These are phyloP conservation scores for Balakata baccata DNA, from an alignment of 345 rosid species.

Conservation along the genomic window DNA sequence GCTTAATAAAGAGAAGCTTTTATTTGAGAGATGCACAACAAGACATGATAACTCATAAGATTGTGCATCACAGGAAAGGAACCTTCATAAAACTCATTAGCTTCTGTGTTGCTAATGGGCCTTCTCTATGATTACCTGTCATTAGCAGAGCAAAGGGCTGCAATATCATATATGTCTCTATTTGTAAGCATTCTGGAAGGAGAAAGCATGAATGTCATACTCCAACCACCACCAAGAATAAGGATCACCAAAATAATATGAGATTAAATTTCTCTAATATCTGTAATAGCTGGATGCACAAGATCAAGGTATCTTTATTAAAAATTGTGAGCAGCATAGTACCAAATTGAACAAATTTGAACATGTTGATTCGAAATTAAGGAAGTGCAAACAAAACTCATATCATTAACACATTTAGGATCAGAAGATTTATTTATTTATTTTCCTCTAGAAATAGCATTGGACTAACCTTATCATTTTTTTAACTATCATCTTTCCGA, in stretches of 20 bases:
- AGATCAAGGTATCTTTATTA: not conserved
- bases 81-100: not conserved
- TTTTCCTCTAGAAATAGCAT: not conserved
- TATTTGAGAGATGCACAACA: not conserved
- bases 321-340: not conserved
- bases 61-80: too few relatives aligned
- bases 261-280: not conserved
- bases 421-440: not conserved
- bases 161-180: slow-evolving; percentile 74
- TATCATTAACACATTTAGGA: not conserved
- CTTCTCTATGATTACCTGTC: slow-evolving; percentile 52
- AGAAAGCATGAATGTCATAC: slow-evolving; percentile 4
- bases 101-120: not conserved
- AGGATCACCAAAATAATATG: too few relatives aligned
- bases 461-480: slow-evolving; percentile 64
- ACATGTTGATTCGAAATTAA: not conserved
- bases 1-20: not conserved
- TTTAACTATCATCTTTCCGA: slow-evolving; percentile 67
- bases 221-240: not conserved
- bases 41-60: not conserved
- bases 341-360: not conserved
- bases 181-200: slow-evolving; percentile 55
- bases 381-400: not conserved
- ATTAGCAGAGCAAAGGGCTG: slow-evolving; percentile 70
- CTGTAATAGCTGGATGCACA: not conserved